A percentile compares a stretch with the other conserved stretches of the same genome.
phyloP scores from a whole-genome alignment of 306 rosid genomes.

The Trifolium subterraneum region DNA sequence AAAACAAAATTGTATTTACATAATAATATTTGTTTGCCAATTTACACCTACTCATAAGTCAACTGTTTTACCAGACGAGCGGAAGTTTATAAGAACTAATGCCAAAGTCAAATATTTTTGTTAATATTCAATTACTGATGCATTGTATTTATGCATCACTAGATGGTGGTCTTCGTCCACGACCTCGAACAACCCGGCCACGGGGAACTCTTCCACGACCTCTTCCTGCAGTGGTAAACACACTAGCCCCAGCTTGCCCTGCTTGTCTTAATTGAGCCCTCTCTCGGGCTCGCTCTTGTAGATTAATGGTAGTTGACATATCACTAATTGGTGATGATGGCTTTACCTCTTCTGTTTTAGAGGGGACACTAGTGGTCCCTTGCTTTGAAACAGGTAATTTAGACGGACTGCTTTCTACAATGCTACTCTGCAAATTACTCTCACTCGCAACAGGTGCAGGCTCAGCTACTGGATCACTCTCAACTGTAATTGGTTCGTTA shows the following conservation, averaged over 20 bases:
- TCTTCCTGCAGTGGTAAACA: conserved; percentile 51
- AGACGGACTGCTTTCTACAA: conserved; percentile 50
- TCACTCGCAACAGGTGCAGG: conserved; percentile 49
- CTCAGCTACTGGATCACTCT: conserved; percentile 63
- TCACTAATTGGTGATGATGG: conserved; percentile 59
- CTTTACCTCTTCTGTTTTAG: conserved; percentile 56
- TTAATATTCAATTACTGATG: background rate
- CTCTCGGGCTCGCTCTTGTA: conserved; percentile 69
- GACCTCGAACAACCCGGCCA: conserved; percentile 60
- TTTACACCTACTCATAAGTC: conserved; percentile 8
- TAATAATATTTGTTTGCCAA: background rate
- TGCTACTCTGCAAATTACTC: conserved; percentile 42
- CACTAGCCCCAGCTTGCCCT: conserved; percentile 78
- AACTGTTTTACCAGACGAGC: background rate
- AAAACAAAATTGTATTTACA: conserved; percentile 45
- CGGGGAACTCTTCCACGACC: conserved; percentile 74
- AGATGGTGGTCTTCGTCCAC: conserved; percentile 66
- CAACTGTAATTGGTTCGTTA: conserved; percentile 54
- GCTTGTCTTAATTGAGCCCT: conserved; percentile 73
- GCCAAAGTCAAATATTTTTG: conserved; percentile 3
- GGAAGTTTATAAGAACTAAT: background rate
- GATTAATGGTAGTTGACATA: conserved; percentile 63
- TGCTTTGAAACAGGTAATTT: conserved; percentile 53
- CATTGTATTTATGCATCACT: conserved; percentile 43
- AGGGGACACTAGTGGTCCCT: conserved; percentile 33